Evolutionary conservation across 805 yeast genomes (phyloP).

Genomic region (Hanseniaspora taiwanica): DNA sequence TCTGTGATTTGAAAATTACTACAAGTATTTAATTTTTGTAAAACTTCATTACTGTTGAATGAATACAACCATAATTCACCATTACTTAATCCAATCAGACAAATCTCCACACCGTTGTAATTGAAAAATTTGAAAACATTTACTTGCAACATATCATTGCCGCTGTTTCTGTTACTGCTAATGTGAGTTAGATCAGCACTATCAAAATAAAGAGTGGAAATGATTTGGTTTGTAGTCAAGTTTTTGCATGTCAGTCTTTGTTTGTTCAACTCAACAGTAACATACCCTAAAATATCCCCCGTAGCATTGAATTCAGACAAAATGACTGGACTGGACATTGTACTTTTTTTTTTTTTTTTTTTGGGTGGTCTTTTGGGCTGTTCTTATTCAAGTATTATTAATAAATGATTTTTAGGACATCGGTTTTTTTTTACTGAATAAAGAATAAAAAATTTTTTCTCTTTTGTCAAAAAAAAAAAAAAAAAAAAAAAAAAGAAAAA

Average conservation of each 20-base stretch:
- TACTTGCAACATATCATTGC: slow-evolving; percentile 12
- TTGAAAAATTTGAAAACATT: slow-evolving; percentile 17
- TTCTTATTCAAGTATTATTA: too few relatives aligned
- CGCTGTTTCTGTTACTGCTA: neutral
- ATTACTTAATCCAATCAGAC: slow-evolving; percentile 51
- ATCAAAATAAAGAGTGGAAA: slow-evolving; percentile 9
- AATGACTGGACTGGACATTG: slow-evolving; percentile 12
- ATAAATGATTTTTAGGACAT: neutral
- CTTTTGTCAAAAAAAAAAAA: slow-evolving; percentile 1
- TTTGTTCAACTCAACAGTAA: slow-evolving; percentile 52
- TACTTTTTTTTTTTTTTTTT: neutral
- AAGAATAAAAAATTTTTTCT: neutral
- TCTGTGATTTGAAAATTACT: slow-evolving; percentile 35
- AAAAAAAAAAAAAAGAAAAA: slow-evolving; percentile 3
- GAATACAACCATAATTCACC: slow-evolving; percentile 58
- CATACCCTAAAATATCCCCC: slow-evolving; percentile 52
- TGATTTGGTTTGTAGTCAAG: slow-evolving; percentile 25
- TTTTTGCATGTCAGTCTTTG: slow-evolving; percentile 58
- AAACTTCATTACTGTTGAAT: slow-evolving; percentile 46
- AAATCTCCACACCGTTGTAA: slow-evolving; percentile 28
- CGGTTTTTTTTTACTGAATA: neutral
- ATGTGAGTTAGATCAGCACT: slow-evolving; percentile 12
- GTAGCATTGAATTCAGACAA: slow-evolving; percentile 46
- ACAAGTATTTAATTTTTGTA: slow-evolving; percentile 37
- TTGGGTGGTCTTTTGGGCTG: neutral